A percentile compares a stretch with the other conserved stretches of the same genome.
phyloP scores from a whole-genome alignment of 2,329 filamentous ascomycete genomes.

The Penicillium sp. region DNA sequence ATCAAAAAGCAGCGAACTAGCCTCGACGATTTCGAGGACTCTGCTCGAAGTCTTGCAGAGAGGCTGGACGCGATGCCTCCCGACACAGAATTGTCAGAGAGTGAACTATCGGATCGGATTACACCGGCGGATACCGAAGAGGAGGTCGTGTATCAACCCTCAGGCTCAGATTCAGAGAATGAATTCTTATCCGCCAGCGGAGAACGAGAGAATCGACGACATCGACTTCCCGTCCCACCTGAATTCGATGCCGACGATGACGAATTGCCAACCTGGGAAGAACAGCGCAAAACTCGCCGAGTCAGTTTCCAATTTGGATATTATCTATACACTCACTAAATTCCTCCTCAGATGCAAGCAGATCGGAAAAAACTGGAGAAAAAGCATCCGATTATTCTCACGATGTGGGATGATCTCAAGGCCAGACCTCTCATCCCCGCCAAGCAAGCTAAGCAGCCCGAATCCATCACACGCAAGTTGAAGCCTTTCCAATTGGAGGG shows the following conservation, averaged over 20 bases:
- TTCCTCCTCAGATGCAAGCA: slow-evolving; percentile 36
- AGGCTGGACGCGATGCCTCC: background rate
- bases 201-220: background rate
- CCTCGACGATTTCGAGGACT: slow-evolving; percentile 16
- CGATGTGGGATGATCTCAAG: slow-evolving; percentile 80
- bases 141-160: background rate
- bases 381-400: slow-evolving; percentile 73
- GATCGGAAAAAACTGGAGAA: slow-evolving; percentile 68
- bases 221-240: background rate
- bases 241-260: slow-evolving; percentile 7
- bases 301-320: slow-evolving; percentile 23
- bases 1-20: slow-evolving; percentile 37
- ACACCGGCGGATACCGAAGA: background rate
- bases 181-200: slow-evolving; percentile 7
- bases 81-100: background rate
- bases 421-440: slow-evolving; percentile 65
- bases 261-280: slow-evolving; percentile 14
- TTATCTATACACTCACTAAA: slow-evolving; percentile 28
- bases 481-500: slow-evolving; percentile 95
- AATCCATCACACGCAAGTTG: slow-evolving; percentile 73
- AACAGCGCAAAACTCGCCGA: slow-evolving; percentile 22
- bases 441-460: slow-evolving; percentile 67
- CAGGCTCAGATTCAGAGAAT: slow-evolving; percentile 13
- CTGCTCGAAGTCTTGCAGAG: background rate
- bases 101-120: background rate